Evolutionary conservation across 192 early-diverging fungal species (phyloP).

Genomic region (Podila epicladia): DNA sequence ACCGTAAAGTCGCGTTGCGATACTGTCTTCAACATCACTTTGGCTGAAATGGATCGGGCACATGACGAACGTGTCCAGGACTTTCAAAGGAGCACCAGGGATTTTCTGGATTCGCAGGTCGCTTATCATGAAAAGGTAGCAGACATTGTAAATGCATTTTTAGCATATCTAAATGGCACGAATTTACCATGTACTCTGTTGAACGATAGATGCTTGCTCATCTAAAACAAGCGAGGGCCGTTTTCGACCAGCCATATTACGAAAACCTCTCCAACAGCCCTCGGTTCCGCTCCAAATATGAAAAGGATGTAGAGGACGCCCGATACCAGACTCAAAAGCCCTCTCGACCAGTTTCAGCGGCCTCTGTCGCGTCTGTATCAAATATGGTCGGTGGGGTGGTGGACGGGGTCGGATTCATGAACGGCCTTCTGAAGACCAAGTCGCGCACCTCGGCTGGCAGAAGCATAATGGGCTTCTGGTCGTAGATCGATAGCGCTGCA

Average conservation of each 20-base stretch:
- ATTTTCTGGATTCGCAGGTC: slow-evolving; percentile 55
- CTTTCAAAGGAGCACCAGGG: slow-evolving; percentile 49
- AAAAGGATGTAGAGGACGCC: slow-evolving; percentile 46
- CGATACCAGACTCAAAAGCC: slow-evolving; percentile 47
- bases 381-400: slow-evolving; percentile 56
- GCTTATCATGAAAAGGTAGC: slow-evolving; percentile 55
- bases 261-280: slow-evolving; percentile 39
- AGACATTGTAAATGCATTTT: neutral
- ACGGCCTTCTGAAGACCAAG: slow-evolving; percentile 51
- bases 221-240: slow-evolving; percentile 47
- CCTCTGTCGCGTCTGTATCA: slow-evolving; percentile 50
- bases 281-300: slow-evolving; percentile 39
- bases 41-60: slow-evolving; percentile 54
- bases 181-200: neutral
- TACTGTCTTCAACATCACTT: slow-evolving; percentile 56
- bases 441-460: slow-evolving; percentile 40
- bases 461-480: slow-evolving; percentile 48
- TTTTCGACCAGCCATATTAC: slow-evolving; percentile 50
- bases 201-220: slow-evolving; percentile 47
- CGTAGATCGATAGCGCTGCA: neutral
- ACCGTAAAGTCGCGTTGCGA: slow-evolving; percentile 56
- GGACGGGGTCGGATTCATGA: slow-evolving; percentile 57
- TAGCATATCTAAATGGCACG: neutral
- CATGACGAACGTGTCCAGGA: slow-evolving; percentile 57
- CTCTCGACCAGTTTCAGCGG: slow-evolving; percentile 47